phyloP scores from a whole-genome alignment of 2,329 filamentous ascomycete species.

The Chaetomium sp. region DNA sequence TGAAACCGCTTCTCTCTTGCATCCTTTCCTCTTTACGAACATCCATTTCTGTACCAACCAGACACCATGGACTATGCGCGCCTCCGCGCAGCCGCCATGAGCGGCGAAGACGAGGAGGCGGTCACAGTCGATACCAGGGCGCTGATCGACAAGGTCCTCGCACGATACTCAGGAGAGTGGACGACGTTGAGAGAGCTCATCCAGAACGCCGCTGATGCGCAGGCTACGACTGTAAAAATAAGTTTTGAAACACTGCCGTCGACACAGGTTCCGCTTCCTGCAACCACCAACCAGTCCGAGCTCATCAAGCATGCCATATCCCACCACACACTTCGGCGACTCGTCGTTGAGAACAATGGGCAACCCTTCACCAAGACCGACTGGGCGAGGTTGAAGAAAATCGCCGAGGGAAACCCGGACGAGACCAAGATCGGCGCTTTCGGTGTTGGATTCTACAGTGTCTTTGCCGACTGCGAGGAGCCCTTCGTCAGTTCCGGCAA shows the following conservation, averaged over 20 bases:
- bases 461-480: slow-evolving; percentile 97
- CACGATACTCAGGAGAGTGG: slow-evolving; percentile 96
- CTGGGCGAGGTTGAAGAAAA: slow-evolving; percentile 91
- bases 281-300: slow-evolving; percentile 66
- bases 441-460: slow-evolving; percentile 97
- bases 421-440: slow-evolving; percentile 99
- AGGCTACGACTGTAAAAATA: slow-evolving; percentile 84
- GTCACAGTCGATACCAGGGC: slow-evolving; percentile 97
- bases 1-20: not conserved
- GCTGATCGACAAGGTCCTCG: slow-evolving; percentile 95
- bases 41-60: not conserved
- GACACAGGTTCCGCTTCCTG: slow-evolving; percentile 69
- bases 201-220: slow-evolving; percentile 97
- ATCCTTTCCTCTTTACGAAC: not conserved
- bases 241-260: slow-evolving; percentile 92
- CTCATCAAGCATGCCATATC: slow-evolving; percentile 80
- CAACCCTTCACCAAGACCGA: slow-evolving; percentile 85
- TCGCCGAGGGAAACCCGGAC: slow-evolving; percentile 98
- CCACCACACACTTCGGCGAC: slow-evolving; percentile 80
- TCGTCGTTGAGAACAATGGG: slow-evolving; percentile 94
- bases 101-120: slow-evolving; percentile 88
- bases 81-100: slow-evolving; percentile 84
- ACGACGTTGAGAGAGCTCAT: slow-evolving; percentile 87
- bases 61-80: slow-evolving; percentile 68
- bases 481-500: slow-evolving; percentile 92